Evolutionary conservation across 2,329 filamentous ascomycete genomes (phyloP).

Genomic region (Cladosporium halotolerans): DNA sequence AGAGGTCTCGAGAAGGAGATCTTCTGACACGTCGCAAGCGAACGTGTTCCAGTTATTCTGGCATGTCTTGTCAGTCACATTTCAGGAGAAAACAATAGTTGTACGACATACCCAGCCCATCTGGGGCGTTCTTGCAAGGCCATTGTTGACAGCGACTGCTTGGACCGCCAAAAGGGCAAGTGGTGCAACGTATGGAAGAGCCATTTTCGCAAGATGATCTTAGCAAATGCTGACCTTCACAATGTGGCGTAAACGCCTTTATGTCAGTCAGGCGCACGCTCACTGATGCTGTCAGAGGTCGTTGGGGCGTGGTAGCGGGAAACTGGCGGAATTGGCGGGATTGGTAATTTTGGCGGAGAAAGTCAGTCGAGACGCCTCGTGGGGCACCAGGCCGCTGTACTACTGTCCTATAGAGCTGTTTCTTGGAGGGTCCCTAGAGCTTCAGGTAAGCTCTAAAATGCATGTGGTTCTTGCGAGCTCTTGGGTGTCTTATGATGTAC

Average conservation of each 20-base stretch:
- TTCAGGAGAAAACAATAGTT: no score
- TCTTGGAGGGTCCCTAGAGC: no score
- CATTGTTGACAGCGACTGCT: constrained; percentile 25
- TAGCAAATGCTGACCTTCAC: no score
- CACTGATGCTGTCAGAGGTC: background rate
- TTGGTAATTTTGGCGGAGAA: constrained; percentile 1
- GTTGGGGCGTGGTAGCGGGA: no score
- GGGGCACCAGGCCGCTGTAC: no score
- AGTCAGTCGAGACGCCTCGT: no score
- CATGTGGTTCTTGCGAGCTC: no score
- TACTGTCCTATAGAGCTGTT: no score
- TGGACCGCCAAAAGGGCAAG: constrained; percentile 1
- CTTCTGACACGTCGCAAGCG: constrained; percentile 42
- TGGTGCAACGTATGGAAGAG: constrained; percentile 2
- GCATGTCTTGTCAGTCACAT: no score
- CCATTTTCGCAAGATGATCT: background rate
- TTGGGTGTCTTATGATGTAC: no score
- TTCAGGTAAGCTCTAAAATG: no score
- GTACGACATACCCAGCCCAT: constrained; percentile 30
- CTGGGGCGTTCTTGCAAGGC: constrained; percentile 32
- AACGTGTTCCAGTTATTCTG: constrained; percentile 38
- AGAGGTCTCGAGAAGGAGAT: constrained; percentile 42
- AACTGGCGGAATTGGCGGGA: background rate
- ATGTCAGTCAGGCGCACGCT: background rate
- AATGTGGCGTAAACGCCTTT: background rate